These are phyloP conservation scores for Inonotus obliquus DNA, from an alignment of 1,284 basidiomycete species.

Conservation along the genomic window DNA sequence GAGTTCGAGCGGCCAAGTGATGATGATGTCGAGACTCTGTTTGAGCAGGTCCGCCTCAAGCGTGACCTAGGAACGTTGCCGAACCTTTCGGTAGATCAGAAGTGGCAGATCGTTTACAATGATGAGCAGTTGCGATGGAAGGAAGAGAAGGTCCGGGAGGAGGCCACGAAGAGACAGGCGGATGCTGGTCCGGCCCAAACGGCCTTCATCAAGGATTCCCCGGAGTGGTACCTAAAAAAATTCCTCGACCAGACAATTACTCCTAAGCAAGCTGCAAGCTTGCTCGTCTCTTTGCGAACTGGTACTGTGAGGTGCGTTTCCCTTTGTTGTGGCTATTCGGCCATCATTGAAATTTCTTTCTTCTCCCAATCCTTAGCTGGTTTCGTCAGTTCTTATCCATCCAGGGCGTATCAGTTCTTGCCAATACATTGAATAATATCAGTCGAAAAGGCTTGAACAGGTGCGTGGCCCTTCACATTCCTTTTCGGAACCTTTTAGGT, in stretches of 20 bases:
- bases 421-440: slow-evolving; percentile 73
- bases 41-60: slow-evolving; percentile 68
- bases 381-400: slow-evolving; percentile 73
- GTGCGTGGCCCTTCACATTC: slow-evolving; percentile 29
- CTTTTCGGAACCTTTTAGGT: neutral
- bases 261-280: slow-evolving; percentile 70
- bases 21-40: slow-evolving; percentile 72
- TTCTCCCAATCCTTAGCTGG: slow-evolving; percentile 53
- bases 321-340: neutral
- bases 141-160: slow-evolving; percentile 57
- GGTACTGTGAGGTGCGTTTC: slow-evolving; percentile 69
- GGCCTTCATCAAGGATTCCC: slow-evolving; percentile 56
- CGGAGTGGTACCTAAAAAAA: slow-evolving; percentile 87
- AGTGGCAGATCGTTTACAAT: slow-evolving; percentile 89
- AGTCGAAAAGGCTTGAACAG: slow-evolving; percentile 63
- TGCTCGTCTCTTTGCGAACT: slow-evolving; percentile 80
- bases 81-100: slow-evolving; percentile 73
- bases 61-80: slow-evolving; percentile 61
- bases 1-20: slow-evolving; percentile 70
- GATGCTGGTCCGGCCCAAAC: slow-evolving; percentile 47
- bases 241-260: slow-evolving; percentile 87
- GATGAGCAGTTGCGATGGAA: slow-evolving; percentile 81
- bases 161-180: slow-evolving; percentile 53
- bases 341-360: slow-evolving; percentile 5
- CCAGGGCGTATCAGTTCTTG: slow-evolving; percentile 83